phyloP scores from a whole-genome alignment of 148 eudicot genomes.

The Vaccinium darrowii region DNA sequence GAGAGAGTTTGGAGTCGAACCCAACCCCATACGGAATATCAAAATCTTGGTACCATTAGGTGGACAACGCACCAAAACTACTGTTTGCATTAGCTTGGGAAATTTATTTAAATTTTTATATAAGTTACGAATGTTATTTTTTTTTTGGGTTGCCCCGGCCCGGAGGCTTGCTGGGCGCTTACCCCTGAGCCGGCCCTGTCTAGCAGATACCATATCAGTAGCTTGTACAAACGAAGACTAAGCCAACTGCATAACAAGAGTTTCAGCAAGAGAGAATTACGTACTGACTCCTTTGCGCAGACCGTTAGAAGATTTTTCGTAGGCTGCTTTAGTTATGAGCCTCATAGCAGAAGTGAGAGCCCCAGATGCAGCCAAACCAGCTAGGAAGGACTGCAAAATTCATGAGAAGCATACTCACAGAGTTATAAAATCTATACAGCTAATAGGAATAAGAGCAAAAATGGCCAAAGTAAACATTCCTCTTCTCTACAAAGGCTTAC shows the following conservation, averaged over 20 bases:
- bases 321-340: conserved; percentile 43
- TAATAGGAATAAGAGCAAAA: neutral
- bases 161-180: too few relatives aligned
- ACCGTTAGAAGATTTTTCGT: conserved; percentile 32
- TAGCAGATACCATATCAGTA: neutral
- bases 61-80: too few relatives aligned
- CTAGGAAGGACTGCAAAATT: conserved; percentile 24
- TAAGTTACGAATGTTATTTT: too few relatives aligned
- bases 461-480: neutral
- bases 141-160: too few relatives aligned
- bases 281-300: conserved; percentile 36
- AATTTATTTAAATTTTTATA: too few relatives aligned
- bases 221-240: neutral
- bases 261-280: neutral
- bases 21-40: too few relatives aligned
- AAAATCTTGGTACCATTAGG: too few relatives aligned
- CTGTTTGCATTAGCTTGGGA: too few relatives aligned
- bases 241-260: neutral
- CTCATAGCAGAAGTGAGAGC: conserved; percentile 43
- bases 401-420: neutral
- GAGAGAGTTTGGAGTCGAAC: too few relatives aligned
- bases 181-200: too few relatives aligned
- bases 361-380: conserved; percentile 46
- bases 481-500: conserved; percentile 1
- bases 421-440: neutral